Percentiles rank a stretch among this genome's conserved stretches.
Conservation (phyloP, 345 rosid species). For the Lumnitzera littorea region DNA sequence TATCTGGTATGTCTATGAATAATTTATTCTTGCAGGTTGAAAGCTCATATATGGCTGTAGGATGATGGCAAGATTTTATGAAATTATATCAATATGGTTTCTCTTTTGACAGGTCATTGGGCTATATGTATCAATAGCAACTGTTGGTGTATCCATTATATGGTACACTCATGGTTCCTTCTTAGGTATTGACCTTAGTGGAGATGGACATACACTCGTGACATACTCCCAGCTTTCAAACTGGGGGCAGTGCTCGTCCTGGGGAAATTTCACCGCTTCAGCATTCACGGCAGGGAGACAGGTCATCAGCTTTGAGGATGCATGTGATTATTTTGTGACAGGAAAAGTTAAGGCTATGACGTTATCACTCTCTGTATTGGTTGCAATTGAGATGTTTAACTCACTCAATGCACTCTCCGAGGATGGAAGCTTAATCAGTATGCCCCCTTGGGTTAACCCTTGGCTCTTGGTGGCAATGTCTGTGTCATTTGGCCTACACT, state of each 20-base stretch:
- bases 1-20: conserved; percentile 42
- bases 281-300: conserved; percentile 51
- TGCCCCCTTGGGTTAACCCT: conserved; percentile 85
- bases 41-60: background rate
- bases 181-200: conserved; percentile 50
- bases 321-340: conserved; percentile 51
- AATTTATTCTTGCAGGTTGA: background rate
- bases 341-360: conserved; percentile 71
- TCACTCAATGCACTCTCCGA: conserved; percentile 73
- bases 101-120: conserved; percentile 49
- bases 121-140: conserved; percentile 55
- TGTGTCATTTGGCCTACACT: conserved; percentile 56
- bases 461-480: conserved; percentile 63
- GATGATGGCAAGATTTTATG: background rate
- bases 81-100: background rate
- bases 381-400: conserved; percentile 75
- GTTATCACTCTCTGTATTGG: conserved; percentile 62
- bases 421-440: conserved; percentile 51
- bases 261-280: conserved; percentile 43
- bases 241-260: conserved; percentile 61
- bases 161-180: conserved; percentile 61
- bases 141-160: conserved; percentile 56
- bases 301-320: conserved; percentile 39
- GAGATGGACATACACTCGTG: conserved; percentile 59
- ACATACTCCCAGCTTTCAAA: conserved; percentile 51